Conservation (phyloP, 495 filamentous ascomycete species). For the Cenococcum geophilum region DNA sequence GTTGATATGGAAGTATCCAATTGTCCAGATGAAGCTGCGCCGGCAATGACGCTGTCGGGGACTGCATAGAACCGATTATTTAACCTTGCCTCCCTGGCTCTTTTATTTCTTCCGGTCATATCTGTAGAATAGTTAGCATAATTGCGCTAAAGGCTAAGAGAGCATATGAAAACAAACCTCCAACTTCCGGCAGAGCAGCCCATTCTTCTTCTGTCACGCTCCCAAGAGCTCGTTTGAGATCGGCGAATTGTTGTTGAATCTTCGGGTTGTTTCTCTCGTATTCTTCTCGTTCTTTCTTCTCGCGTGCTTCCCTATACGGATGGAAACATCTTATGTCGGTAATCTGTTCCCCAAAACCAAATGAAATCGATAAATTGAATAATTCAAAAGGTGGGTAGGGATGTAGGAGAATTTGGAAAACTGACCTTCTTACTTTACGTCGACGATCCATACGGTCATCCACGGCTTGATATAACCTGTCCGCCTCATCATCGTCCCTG, state of each 20-base stretch:
- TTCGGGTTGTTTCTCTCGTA: slow-evolving; percentile 97
- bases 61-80: slow-evolving; percentile 86
- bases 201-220: slow-evolving; percentile 92
- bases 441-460: slow-evolving; percentile 95
- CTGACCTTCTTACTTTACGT: slow-evolving; percentile 84
- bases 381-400: slow-evolving; percentile 18
- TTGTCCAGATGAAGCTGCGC: slow-evolving; percentile 69
- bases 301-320: slow-evolving; percentile 87
- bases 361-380: slow-evolving; percentile 32
- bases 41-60: slow-evolving; percentile 90
- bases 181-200: slow-evolving; percentile 87
- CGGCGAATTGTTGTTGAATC: slow-evolving; percentile 97
- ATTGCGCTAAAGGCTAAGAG: background rate
- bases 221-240: slow-evolving; percentile 82
- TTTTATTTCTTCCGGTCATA: slow-evolving; percentile 85
- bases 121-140: slow-evolving; percentile 46
- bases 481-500: slow-evolving; percentile 93
- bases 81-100: slow-evolving; percentile 72
- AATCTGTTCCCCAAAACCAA: slow-evolving; percentile 58
- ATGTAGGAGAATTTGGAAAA: slow-evolving; percentile 37
- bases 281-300: slow-evolving; percentile 82
- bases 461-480: slow-evolving; percentile 84
- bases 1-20: slow-evolving; percentile 72
- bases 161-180: slow-evolving; percentile 30
- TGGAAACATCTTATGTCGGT: slow-evolving; percentile 65